Base-by-base conservation (phyloP, 192 early-diverging fungal genomes). In the Dimargaris cristalligena region DNA sequence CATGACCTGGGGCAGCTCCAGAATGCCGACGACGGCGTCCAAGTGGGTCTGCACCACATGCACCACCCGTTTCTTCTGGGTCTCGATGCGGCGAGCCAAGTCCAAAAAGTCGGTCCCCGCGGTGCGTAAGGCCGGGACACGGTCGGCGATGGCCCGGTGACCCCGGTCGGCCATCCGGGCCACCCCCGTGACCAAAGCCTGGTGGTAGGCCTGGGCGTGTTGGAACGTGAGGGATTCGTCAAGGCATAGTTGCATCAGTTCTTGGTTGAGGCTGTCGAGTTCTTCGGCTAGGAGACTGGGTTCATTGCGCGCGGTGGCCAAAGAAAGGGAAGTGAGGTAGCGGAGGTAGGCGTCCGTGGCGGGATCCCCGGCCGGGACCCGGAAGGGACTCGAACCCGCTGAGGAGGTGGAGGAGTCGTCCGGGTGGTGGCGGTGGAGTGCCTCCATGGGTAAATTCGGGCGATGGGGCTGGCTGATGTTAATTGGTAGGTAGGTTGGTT, bases 191-290 rank as follows among this genome's bases (percentile, higher is more conserved):
- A n/a, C n/a, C n/a, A n/a, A n/a, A n/a, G n/a, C n/a, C n/a, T n/a
- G n/a, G n/a, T n/a, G n/a, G 54, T 56, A 56, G 23, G 20, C 20
- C 14, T 56, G 54, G 26, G 54, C 54, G 31, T 56, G 54, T 23
- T 33, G 26, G 32, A 56, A 56, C 16, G 34, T 34, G 34, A 20
- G 31, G 32, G 29, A 33, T 23, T 56, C 54, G 32, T 56, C 54
- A 1, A 56, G 34, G 29, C 54, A 56, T 11, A 56, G 54, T 34
- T 56, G 54, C 34, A 56, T 34, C 3, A 56, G 34, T 13, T 56
- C 54, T 56, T 56, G 29, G 31, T 34, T 56, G 34, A 56, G 30
- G 30, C 8, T 13, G 13, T 29, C 54, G 11, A n/a, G 29, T 29
- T 56, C 54, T 18, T 31, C 54, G 18, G 20, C 30, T 3, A 56